phyloP scores from a whole-genome alignment of 164 flowering plant genomes.

The grape (Vitis vinifera) region ASM3070453v1 NC_081805.1:7530501-7531000 shows the following conservation, averaged over 20 bases:
- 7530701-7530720: constrained; percentile 15
- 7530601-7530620: constrained; percentile 26
- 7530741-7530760: constrained; percentile 10
- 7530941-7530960: no score
- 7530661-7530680: constrained; percentile 25
- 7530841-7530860: no score
- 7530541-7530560: constrained; percentile 1
- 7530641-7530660: neutral
- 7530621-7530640: no score
- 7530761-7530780: neutral
- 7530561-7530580: constrained; percentile 1
- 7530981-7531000: no score
- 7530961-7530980: no score
- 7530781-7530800: no score
- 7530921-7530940: no score
- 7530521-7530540: constrained; percentile 11
- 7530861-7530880: no score
- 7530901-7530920: no score
- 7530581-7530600: constrained; percentile 42
- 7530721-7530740: constrained; percentile 25
- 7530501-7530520: constrained; percentile 3
- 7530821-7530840: no score
- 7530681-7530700: constrained; percentile 34
- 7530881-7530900: no score
- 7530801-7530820: no score